Evolutionary conservation across 108 stramenopile species (phyloP).

Genomic region (Cyclotella baltica): DNA sequence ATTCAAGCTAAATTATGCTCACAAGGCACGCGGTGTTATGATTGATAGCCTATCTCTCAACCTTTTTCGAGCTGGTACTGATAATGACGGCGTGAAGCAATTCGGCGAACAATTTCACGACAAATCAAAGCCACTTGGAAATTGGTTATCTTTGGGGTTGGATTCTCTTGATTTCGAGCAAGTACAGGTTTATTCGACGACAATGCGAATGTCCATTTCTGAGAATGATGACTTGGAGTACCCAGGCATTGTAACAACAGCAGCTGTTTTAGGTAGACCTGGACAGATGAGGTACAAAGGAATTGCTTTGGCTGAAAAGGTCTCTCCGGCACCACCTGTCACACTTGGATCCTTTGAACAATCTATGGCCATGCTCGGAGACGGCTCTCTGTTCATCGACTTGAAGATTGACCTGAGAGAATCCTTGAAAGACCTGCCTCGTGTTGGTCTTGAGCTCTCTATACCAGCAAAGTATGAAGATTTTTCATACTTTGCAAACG

Average conservation of each 20-base stretch:
- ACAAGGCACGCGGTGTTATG: neutral
- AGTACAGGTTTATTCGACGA: conserved; percentile 2
- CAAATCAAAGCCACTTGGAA: conserved; percentile 44
- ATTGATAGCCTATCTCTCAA: conserved; percentile 54
- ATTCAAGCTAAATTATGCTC: conserved; percentile 18
- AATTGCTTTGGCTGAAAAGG: conserved; percentile 39
- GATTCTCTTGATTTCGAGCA: conserved; percentile 35
- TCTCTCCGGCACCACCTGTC: neutral
- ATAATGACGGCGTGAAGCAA: conserved; percentile 81
- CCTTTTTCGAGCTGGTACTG: conserved; percentile 78
- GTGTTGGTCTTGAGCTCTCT: conserved; percentile 65
- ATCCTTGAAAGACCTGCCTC: conserved; percentile 53
- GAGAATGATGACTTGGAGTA: neutral
- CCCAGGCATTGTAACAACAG: conserved; percentile 22
- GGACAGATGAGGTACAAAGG: conserved; percentile 19
- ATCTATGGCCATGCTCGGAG: conserved; percentile 31
- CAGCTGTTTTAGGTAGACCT: conserved; percentile 28
- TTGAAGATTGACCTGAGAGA: conserved; percentile 54
- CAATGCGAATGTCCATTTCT: neutral
- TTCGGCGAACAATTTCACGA: conserved; percentile 39
- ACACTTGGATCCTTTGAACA: conserved; percentile 31
- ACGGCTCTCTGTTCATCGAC: conserved; percentile 60
- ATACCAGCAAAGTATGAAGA: conserved; percentile 51
- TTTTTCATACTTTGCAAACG: conserved; percentile 68
- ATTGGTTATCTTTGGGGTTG: conserved; percentile 41